These are phyloP conservation scores for Bryoglossum gracile DNA, from an alignment of 495 filamentous ascomycete genomes.

Conservation along the genomic window DNA sequence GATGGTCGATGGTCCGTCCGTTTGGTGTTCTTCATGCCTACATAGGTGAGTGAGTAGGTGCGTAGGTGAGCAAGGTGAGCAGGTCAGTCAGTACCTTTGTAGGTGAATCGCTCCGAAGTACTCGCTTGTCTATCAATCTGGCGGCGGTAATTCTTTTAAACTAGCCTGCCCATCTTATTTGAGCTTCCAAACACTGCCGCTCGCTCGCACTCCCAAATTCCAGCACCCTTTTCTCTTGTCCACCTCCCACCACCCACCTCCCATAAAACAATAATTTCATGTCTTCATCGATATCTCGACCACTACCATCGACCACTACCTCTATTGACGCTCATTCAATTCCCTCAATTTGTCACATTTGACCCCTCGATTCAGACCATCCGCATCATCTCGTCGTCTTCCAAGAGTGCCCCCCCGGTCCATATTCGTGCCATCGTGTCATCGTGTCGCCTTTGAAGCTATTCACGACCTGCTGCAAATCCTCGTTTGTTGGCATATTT, in stretches of 20 bases:
- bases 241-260: neutral
- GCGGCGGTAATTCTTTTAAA: neutral
- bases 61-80: no score
- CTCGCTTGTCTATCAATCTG: neutral
- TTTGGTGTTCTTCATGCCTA: no score
- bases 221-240: conserved; percentile 6
- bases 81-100: no score
- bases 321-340: conserved; percentile 7
- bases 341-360: conserved; percentile 4
- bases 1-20: no score
- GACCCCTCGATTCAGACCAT: neutral
- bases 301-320: conserved; percentile 14
- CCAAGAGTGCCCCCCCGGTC: neutral
- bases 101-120: neutral
- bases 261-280: neutral
- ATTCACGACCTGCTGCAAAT: conserved; percentile 10
- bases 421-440: conserved; percentile 12
- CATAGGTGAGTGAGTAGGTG: no score
- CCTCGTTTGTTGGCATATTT: conserved; percentile 17
- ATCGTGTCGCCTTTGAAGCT: conserved; percentile 23
- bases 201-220: neutral
- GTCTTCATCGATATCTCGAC: conserved; percentile 12
- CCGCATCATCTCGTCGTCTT: neutral
- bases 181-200: neutral
- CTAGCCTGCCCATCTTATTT: neutral